Evolutionary conservation across 176 grass and related monocot genomes (phyloP).

Genomic region (Oryza meridionalis): DNA sequence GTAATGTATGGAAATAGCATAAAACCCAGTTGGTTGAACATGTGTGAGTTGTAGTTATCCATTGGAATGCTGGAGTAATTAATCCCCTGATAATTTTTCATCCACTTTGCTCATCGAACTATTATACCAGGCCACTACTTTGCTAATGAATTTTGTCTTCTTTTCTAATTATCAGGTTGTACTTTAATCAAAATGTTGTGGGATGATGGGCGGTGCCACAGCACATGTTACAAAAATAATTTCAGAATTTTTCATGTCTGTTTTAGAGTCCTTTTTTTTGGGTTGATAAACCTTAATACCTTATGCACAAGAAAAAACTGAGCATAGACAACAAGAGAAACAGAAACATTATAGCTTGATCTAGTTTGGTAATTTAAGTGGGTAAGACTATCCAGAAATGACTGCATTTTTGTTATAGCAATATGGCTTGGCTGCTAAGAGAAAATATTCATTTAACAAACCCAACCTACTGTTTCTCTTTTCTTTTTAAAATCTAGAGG

Average conservation of each 20-base stretch:
- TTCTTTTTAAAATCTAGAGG: neutral
- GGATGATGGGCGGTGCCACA: neutral
- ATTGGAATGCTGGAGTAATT: neutral
- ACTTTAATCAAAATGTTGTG: neutral
- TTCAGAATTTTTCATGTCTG: neutral
- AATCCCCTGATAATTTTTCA: neutral
- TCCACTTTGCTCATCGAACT: neutral
- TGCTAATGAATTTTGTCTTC: neutral
- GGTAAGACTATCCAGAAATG: conserved; percentile 3
- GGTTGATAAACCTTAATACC: neutral
- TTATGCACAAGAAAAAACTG: neutral
- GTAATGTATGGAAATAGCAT: neutral
- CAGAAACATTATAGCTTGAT: neutral
- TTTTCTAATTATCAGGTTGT: neutral
- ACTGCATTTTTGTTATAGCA: neutral
- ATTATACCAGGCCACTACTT: neutral
- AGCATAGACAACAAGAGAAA: neutral
- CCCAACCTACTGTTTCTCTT: neutral
- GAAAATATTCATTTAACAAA: neutral
- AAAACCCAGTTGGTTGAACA: conserved; percentile 12
- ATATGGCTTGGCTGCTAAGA: neutral
- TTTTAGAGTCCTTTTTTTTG: neutral
- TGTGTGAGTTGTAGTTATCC: neutral
- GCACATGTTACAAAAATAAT: neutral
- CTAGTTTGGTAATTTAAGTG: neutral